phyloP scores from a whole-genome alignment of 2,329 filamentous ascomycete genomes.

The Monosporascus sp. region DNA sequence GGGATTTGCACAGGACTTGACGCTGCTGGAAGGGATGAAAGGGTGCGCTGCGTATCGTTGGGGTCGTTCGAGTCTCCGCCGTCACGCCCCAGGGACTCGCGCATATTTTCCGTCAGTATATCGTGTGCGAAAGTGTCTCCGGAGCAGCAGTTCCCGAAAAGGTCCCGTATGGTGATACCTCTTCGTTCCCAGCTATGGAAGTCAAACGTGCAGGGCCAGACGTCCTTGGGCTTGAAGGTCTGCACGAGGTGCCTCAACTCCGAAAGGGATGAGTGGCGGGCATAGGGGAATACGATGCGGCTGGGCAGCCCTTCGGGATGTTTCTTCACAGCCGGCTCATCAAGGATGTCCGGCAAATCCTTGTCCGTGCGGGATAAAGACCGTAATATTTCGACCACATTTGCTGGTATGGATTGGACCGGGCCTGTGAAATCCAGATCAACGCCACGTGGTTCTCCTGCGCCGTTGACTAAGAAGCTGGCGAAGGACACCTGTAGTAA shows the following conservation, averaged over 20 bases:
- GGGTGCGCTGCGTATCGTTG: slow-evolving; percentile 10
- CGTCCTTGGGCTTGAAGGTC: slow-evolving; percentile 65
- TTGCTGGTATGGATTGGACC: not conserved
- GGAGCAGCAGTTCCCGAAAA: slow-evolving; percentile 70
- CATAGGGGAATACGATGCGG: slow-evolving; percentile 69
- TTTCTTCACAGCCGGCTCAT: slow-evolving; percentile 1
- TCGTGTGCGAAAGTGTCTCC: slow-evolving; percentile 61
- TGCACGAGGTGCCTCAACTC: slow-evolving; percentile 70
- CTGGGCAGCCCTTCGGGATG: slow-evolving; percentile 27
- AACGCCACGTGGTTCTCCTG: too few relatives aligned
- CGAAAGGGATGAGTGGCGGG: slow-evolving; percentile 79
- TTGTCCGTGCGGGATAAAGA: slow-evolving; percentile 1
- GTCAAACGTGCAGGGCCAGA: slow-evolving; percentile 78
- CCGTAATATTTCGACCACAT: not conserved
- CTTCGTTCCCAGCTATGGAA: slow-evolving; percentile 55
- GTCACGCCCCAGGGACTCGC: not conserved
- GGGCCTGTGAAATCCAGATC: not conserved
- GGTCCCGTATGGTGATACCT: slow-evolving; percentile 55
- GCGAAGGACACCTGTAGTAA: not conserved
- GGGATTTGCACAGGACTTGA: slow-evolving; percentile 3
- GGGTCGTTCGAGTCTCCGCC: slow-evolving; percentile 8
- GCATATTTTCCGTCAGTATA: slow-evolving; percentile 41
- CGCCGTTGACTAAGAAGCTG: not conserved
- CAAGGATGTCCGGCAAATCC: slow-evolving; percentile 6
- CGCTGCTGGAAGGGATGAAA: not conserved